Conservation (phyloP, 2,329 filamentous ascomycete genomes). For the Trichophyton rubrum region DNA sequence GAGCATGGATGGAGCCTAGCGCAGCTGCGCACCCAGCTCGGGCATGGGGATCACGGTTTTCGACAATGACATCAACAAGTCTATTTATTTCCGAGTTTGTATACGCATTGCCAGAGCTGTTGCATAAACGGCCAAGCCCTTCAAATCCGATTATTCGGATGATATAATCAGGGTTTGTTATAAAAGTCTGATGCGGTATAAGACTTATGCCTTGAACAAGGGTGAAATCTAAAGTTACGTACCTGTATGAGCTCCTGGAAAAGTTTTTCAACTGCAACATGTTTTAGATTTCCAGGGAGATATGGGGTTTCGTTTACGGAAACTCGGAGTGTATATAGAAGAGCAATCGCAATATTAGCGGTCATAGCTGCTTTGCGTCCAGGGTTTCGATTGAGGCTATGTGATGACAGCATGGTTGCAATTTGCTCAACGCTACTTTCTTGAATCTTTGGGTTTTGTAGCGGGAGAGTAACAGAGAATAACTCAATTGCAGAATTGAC, state of each 20-base stretch:
- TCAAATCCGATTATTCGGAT: constrained; percentile 76
- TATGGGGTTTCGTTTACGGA: constrained; percentile 68
- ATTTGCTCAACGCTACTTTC: constrained; percentile 94
- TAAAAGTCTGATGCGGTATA: constrained; percentile 43
- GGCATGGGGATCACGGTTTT: constrained; percentile 83
- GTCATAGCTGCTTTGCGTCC: constrained; percentile 82
- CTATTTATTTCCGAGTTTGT: constrained; percentile 84
- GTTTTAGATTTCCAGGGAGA: constrained; percentile 58
- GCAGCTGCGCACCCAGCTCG: constrained; percentile 91
- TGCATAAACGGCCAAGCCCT: constrained; percentile 75
- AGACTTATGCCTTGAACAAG: not conserved
- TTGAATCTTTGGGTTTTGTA: constrained; percentile 83
- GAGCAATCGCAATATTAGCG: constrained; percentile 74
- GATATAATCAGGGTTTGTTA: constrained; percentile 72
- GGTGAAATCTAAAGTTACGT: constrained; percentile 24
- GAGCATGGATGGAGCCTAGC: constrained; percentile 82
- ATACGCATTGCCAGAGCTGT: constrained; percentile 68
- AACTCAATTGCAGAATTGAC: constrained; percentile 89
- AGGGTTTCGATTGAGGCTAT: constrained; percentile 67
- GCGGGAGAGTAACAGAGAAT: constrained; percentile 79
- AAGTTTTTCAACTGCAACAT: constrained; percentile 62
- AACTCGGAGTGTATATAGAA: constrained; percentile 70
- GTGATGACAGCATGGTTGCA: constrained; percentile 72
- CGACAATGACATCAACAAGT: constrained; percentile 85
- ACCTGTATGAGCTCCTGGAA: constrained; percentile 63